Conservation (phyloP, 306 rosid genomes). For the Lablab purpureus region DNA sequence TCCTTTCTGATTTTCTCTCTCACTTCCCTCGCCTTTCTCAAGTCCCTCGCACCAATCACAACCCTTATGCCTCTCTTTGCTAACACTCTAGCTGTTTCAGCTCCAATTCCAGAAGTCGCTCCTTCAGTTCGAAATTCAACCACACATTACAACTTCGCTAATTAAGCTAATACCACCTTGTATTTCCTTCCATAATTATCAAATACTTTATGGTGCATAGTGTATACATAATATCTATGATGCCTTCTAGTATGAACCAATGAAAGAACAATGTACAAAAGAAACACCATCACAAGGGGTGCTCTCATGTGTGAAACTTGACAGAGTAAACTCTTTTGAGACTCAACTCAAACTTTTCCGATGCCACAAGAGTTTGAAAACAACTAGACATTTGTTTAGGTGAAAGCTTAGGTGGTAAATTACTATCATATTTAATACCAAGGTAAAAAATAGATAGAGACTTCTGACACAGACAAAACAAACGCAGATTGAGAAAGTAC, state of each 20-base stretch:
- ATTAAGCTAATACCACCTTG: background rate
- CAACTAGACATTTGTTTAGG: background rate
- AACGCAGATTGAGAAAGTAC: background rate
- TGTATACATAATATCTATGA: background rate
- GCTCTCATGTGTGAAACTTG: background rate
- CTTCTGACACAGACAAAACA: background rate
- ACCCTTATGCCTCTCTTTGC: conserved; percentile 94
- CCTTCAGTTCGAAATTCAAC: conserved; percentile 56
- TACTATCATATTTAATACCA: background rate
- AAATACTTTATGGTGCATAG: background rate
- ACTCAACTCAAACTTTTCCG: background rate
- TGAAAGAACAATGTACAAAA: background rate
- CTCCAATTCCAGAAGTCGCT: conserved; percentile 91
- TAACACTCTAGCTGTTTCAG: conserved; percentile 90
- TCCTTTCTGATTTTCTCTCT: conserved; percentile 69
- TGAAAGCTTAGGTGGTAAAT: background rate
- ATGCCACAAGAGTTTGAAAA: background rate
- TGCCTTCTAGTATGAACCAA: background rate
- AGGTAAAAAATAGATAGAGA: background rate
- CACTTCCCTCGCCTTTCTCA: conserved; percentile 69
- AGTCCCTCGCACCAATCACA: conserved; percentile 85
- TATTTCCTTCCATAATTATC: background rate
- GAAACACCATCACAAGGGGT: background rate
- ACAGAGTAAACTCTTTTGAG: background rate
- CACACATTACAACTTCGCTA: conserved; percentile 6